Base-by-base conservation (phyloP, 2,329 filamentous ascomycete genomes). In the Ophiostoma fasciatum region DNA sequence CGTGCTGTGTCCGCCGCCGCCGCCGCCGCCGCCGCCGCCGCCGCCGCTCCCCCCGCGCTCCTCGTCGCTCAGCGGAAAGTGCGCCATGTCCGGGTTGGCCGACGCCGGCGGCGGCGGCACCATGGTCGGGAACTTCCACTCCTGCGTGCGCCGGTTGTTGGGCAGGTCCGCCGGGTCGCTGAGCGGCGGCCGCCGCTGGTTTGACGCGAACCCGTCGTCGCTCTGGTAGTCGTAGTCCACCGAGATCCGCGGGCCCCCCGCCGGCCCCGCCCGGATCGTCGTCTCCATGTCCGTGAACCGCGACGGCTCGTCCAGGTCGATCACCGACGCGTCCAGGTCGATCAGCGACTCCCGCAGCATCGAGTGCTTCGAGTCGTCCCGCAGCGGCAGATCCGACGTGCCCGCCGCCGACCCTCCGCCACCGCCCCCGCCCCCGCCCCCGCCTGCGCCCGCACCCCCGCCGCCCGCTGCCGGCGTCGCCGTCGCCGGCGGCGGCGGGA, bases 311-410 rank as follows among this genome's bases (percentile, higher is more conserved):
- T 65, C 60, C 7, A 78, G 56, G 23, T 40, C 42, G 25, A 45
- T 37, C 15, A 40, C 33, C 14, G 71, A 75, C 3, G 63, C 68
- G 42, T 77, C 74, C 7, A 78, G 61, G 45, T 78, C 74, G 38
- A 78, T 79, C 14, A 78, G 60, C 1, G 73, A 75, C 48, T 78
- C 72, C 37, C 69, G 59, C n/a, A 76, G 62, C 4, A 66, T 51
- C 44, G 61, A 48, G 51, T 61, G 64, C 46, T 51, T 58, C 29
- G 68, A 69, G 46, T 74, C 64, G 40, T 77, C 63, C 19, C 72
- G 61, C 2, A 78, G 52, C 0, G 73, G 72, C 7, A 78, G 58
- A 47, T 78, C 73, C 0, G 71, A 74, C 48, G 40, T 53, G 4
- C 58, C 57, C 1, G 58, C 54, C 3, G 59, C 57, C 19, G 63